Evolutionary conservation across 441 rosid genomes (phyloP).

Genomic region (Raphanus hybrid): DNA sequence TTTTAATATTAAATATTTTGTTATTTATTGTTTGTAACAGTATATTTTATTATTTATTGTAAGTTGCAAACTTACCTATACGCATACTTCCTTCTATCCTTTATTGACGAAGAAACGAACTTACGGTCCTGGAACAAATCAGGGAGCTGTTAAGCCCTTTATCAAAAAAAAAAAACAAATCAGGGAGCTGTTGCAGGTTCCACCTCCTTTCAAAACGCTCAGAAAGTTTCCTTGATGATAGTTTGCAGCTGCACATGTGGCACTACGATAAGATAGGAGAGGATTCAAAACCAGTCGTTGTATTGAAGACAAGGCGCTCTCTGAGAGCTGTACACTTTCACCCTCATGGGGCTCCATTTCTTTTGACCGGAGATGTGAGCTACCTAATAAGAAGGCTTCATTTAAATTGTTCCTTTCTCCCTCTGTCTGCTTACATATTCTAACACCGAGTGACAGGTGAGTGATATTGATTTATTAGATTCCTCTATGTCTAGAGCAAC

Average conservation of each 20-base stretch:
- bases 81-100: no score
- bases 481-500: slow-evolving; percentile 80
- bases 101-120: no score
- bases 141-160: background rate
- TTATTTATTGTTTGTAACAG: no score
- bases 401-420: slow-evolving; percentile 28
- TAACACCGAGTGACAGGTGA: slow-evolving; percentile 81
- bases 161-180: no score
- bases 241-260: slow-evolving; percentile 82
- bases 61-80: no score
- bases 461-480: slow-evolving; percentile 88
- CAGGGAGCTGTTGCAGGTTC: background rate
- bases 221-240: slow-evolving; percentile 16
- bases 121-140: no score
- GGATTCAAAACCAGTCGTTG: slow-evolving; percentile 68
- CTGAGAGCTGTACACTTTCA: slow-evolving; percentile 96
- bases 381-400: slow-evolving; percentile 22
- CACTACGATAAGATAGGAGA: slow-evolving; percentile 71
- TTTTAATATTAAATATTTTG: no score
- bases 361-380: slow-evolving; percentile 92
- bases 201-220: slow-evolving; percentile 1
- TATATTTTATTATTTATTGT: no score
- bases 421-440: slow-evolving; percentile 46
- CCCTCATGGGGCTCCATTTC: slow-evolving; percentile 89
- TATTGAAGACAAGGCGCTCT: slow-evolving; percentile 81